Base-by-base conservation (phyloP, 345 rosid species). In the Dipteronia sinensis region DNA sequence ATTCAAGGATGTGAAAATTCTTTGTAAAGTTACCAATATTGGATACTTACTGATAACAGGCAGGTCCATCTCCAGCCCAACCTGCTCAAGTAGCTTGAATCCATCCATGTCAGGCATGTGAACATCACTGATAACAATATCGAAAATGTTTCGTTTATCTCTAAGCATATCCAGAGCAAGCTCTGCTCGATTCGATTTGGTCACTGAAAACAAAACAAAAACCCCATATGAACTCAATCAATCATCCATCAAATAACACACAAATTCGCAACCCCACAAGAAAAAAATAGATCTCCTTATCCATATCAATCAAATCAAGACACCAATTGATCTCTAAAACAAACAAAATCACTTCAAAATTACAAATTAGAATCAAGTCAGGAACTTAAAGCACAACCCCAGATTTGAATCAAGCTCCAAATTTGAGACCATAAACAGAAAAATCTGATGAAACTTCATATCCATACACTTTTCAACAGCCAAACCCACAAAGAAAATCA, bases 61-160 rank as follows among this genome's bases (percentile, higher is more conserved):
- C 67, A 96, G 89, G 70, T 94, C 93, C 93, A 96, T 90, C 83
- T 94, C 92, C 67, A 88, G 77, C 46, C 91, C 87, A 1, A 96
- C 86, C 53, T 83, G 88, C 51, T 86, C 93, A 4, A 88, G 95
- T 44, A 96, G 97, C 65, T 94, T 85, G 86, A 88, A 89, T 4
- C 98, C 98, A 76, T 90, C 90, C 95, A 96, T 94, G 82, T 88
- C 92, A 3, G 98, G 98, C 95, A 92, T 91, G 79, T 92, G 94
- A 27, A 96, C 94, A 82, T 91, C 97, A 40, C 93, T 91, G 73
- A 96, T 81, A 68, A 96, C 98, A 7, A 96, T 82, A 82, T 96
- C 97, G 22, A 88, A 91, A 9, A 81, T 88, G 13, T 82, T 79
- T 62, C 83, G 79, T 79, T 88, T 83, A 82, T 82, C 82, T 38